Evolutionary conservation across 345 rosid species (phyloP).

Genomic region (Gossypium bickii): DNA sequence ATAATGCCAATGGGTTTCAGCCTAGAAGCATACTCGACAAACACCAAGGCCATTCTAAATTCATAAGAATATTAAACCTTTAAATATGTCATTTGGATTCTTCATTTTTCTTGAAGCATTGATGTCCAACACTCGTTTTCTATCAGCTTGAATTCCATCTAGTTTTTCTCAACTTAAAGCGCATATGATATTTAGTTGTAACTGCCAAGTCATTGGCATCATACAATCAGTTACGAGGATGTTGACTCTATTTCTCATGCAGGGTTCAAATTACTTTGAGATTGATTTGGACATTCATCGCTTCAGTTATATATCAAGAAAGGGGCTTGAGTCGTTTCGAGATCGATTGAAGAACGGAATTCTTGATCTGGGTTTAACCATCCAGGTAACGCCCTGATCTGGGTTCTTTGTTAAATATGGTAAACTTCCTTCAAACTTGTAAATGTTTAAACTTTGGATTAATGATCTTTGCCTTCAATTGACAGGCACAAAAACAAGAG

Average conservation of each 20-base stretch:
- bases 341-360: slow-evolving; percentile 71
- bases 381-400: slow-evolving; percentile 36
- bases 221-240: not conserved
- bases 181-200: not conserved
- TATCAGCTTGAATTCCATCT: not conserved
- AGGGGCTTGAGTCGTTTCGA: slow-evolving; percentile 83
- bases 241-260: slow-evolving; percentile 13
- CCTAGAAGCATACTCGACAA: too few species aligned
- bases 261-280: slow-evolving; percentile 94
- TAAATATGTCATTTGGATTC: too few species aligned
- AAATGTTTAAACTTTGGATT: not conserved
- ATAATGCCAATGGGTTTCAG: not conserved
- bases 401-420: not conserved
- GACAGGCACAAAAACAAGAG: slow-evolving; percentile 90
- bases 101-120: too few species aligned
- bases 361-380: slow-evolving; percentile 77
- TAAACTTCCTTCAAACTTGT: not conserved
- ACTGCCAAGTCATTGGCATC: not conserved
- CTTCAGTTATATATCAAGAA: slow-evolving; percentile 85
- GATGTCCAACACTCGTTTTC: too few species aligned
- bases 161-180: not conserved
- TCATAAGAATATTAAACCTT: too few species aligned
- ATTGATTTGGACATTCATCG: slow-evolving; percentile 91
- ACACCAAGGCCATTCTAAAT: too few species aligned
- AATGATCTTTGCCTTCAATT: slow-evolving; percentile 1